Conservation (phyloP, 768 basidiomycete species). For the Podaxis pistillaris region DNA sequence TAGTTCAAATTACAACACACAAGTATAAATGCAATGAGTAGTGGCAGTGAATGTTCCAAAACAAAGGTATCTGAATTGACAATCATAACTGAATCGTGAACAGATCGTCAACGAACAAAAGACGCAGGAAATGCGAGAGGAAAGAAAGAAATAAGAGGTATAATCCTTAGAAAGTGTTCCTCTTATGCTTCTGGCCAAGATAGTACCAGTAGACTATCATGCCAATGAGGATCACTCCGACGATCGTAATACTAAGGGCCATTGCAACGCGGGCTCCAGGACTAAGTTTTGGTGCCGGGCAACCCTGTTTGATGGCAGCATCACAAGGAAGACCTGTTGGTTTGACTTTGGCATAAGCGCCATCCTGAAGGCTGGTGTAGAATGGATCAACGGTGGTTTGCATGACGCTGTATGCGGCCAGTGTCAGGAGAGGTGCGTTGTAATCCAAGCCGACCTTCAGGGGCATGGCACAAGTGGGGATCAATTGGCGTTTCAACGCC, state of each 20-base stretch:
- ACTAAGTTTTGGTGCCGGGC: conserved; percentile 51
- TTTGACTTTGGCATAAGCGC: conserved; percentile 58
- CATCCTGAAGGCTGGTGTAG: conserved; percentile 69
- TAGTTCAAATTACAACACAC: not conserved
- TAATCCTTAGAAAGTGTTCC: not conserved
- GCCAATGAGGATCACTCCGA: conserved; percentile 56
- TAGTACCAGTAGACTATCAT: conserved; percentile 39
- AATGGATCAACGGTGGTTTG: conserved; percentile 70
- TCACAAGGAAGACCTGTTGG: conserved; percentile 81
- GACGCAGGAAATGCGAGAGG: not conserved
- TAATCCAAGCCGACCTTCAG: conserved; percentile 78
- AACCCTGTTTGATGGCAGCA: conserved; percentile 56
- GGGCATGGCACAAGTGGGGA: not conserved
- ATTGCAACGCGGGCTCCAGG: conserved; percentile 66
- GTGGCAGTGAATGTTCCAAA: not conserved
- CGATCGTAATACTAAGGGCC: conserved; percentile 60
- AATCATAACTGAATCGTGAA: not conserved
- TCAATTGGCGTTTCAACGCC: not conserved
- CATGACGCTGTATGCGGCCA: conserved; percentile 76
- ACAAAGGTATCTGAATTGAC: not conserved
- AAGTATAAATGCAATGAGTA: not conserved
- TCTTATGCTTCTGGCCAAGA: conserved; percentile 22
- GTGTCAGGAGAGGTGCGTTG: conserved; percentile 85
- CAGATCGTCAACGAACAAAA: not conserved
- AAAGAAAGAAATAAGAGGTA: not conserved